Conservation (phyloP, 2,329 filamentous ascomycete genomes). For the Calonectria pseudoreteaudii region DNA sequence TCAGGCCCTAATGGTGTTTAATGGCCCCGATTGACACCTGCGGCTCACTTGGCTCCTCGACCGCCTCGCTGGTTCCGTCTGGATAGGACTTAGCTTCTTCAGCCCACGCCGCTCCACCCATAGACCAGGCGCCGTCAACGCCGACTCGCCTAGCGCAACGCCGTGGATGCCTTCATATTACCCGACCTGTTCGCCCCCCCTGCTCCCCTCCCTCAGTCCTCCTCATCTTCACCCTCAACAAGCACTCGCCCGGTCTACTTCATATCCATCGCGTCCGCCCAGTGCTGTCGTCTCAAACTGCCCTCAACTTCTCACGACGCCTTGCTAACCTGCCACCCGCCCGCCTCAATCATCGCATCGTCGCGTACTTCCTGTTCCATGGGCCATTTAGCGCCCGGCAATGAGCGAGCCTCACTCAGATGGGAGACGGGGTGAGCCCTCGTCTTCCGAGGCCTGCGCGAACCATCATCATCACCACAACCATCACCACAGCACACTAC, state of each 20-base stretch:
- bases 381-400: slow-evolving; percentile 33
- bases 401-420: slow-evolving; percentile 41
- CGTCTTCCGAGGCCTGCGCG: slow-evolving; percentile 26
- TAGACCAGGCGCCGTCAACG: slow-evolving; percentile 43
- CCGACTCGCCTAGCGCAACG: slow-evolving; percentile 43
- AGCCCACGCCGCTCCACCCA: slow-evolving; percentile 36
- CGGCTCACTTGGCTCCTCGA: slow-evolving; percentile 14
- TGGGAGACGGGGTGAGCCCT: slow-evolving; percentile 28
- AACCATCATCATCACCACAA: slow-evolving; percentile 15
- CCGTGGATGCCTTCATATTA: slow-evolving; percentile 46
- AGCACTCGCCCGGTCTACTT: slow-evolving; percentile 16
- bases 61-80: slow-evolving; percentile 23
- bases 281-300: neutral
- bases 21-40: neutral
- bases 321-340: neutral
- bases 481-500: slow-evolving; percentile 1
- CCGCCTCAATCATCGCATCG: neutral
- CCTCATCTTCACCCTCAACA: slow-evolving; percentile 9
- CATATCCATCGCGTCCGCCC: neutral
- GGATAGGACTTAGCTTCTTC: slow-evolving; percentile 31
- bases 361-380: slow-evolving; percentile 28
- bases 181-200: slow-evolving; percentile 35
- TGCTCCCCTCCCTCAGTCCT: slow-evolving; percentile 25
- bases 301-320: neutral
- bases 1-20: slow-evolving; percentile 2